Conservation (phyloP, 805 yeast genomes). For the Barnettozyma botsteinii region DNA sequence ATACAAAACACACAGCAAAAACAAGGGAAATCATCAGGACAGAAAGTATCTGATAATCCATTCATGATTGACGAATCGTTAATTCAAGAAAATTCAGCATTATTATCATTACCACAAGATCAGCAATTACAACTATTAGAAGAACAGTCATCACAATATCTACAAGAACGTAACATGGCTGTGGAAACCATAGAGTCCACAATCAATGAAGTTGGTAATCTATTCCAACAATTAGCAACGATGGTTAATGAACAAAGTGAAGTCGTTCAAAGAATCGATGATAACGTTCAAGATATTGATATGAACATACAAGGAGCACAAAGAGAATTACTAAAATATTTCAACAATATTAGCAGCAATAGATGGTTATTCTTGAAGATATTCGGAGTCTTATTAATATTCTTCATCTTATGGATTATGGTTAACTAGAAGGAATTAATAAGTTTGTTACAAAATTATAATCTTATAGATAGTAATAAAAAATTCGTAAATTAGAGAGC, state of each 20-base stretch:
- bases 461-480: background rate
- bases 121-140: slow-evolving; percentile 78
- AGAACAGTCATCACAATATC: slow-evolving; percentile 69
- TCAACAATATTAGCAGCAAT: slow-evolving; percentile 79
- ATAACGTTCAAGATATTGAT: slow-evolving; percentile 88
- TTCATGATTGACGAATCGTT: slow-evolving; percentile 27
- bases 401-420: slow-evolving; percentile 72
- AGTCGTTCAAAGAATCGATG: slow-evolving; percentile 90
- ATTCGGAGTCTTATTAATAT: slow-evolving; percentile 78
- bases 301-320: slow-evolving; percentile 91
- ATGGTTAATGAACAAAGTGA: slow-evolving; percentile 99
- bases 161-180: slow-evolving; percentile 80
- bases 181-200: slow-evolving; percentile 97
- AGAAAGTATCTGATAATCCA: slow-evolving; percentile 30
- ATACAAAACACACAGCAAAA: slow-evolving; percentile 19
- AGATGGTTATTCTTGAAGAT: slow-evolving; percentile 89
- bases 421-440: slow-evolving; percentile 46
- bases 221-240: slow-evolving; percentile 90
- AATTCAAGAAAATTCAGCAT: slow-evolving; percentile 23
- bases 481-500: slow-evolving; percentile 1
- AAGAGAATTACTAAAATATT: slow-evolving; percentile 85
- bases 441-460: background rate
- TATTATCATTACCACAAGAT: slow-evolving; percentile 77
- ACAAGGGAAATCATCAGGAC: slow-evolving; percentile 11
- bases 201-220: slow-evolving; percentile 90